Conservation (phyloP, 345 rosid genomes). For the Aurinia saxatilis region DNA sequence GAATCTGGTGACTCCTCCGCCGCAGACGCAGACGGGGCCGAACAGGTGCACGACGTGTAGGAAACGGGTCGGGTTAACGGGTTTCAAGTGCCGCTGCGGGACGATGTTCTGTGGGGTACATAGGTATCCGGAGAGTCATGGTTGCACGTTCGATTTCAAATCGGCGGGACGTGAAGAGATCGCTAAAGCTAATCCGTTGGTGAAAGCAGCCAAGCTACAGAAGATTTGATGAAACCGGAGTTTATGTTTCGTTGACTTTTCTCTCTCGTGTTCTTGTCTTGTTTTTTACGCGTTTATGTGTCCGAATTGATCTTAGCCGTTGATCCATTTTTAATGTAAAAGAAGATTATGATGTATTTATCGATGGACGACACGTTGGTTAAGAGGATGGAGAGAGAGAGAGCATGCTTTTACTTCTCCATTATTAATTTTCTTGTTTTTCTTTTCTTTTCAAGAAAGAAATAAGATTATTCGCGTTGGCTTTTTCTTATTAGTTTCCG, state of each 20-base stretch:
- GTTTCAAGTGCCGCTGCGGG: conserved; percentile 45
- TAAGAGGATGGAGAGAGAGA: conserved; percentile 5
- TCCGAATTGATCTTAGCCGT: conserved; percentile 25
- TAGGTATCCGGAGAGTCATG: conserved; percentile 46
- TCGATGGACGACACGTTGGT: conserved; percentile 13
- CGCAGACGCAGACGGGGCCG: conserved; percentile 13
- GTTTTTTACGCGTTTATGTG: conserved; percentile 14
- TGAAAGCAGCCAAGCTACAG: conserved; percentile 43
- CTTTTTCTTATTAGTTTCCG: neutral
- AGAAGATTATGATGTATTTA: no score
- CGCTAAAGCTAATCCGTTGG: conserved; percentile 45
- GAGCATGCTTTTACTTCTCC: neutral
- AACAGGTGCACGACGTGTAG: conserved; percentile 42
- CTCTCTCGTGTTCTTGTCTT: no score
- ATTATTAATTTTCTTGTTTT: neutral
- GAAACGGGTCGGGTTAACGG: conserved; percentile 49
- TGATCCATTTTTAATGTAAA: conserved; percentile 5
- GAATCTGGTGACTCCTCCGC: conserved; percentile 3
- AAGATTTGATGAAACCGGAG: conserved; percentile 48
- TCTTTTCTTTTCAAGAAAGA: neutral
- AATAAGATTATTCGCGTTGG: conserved; percentile 24
- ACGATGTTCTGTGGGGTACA: conserved; percentile 38
- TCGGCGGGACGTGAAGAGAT: conserved; percentile 46
- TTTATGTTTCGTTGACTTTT: conserved; percentile 22
- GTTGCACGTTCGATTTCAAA: conserved; percentile 45